Evolutionary conservation across 768 basidiomycete species (phyloP), one percentile per base, ranked within the genome.

Genomic region (Xerocomus brunneocitrinus): DNA sequence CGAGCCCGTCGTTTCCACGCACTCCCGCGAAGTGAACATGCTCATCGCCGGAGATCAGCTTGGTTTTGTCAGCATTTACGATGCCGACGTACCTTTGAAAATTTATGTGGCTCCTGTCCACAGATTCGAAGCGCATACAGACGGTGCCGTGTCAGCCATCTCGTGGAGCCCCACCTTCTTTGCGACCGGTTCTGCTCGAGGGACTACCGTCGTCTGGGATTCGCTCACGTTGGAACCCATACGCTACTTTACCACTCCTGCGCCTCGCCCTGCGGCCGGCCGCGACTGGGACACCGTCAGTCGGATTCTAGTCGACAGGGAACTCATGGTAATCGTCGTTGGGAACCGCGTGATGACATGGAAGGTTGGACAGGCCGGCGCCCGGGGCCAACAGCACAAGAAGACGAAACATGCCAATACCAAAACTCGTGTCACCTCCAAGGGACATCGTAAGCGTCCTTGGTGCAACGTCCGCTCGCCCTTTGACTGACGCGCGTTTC

Each of bases 311-410:
- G 59, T 91, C 7, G 76, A 76, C 40, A 65, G 75, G 3, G 79
- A 79, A 34, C 71, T 81, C 10, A 53, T 92, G 24, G 63, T 90
- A 42, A 82, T 80, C 10, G 73, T 74, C 31, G 77, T 85, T 4
- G 88, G 83, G 8, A 80, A 79, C 54, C 71, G 77, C 39, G 80
- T 89, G 3, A 71, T 87, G 65, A 76, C 84, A 1, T 92, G 88
- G 86, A 80, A 77, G 58, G 81, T 83, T 5, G 85, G 81, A 4
- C 73, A 71, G 2, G 71, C 75, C 10, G 61, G 67, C 0, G 67
- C 61, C 47, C 57, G 60, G 16, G 62, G 55, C 12, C 61, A 71
- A 51, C 54, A 66, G 5, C 58, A 22, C 36, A 70, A 68, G 62
- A 79, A 73, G 63, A 67, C 68, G 8, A 65, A 56, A 35, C 63